A percentile compares a stretch with the other conserved stretches of the same genome.
phyloP scores from a whole-genome alignment of 495 filamentous ascomycete genomes.

The Hypoxylon cercidicola region DNA sequence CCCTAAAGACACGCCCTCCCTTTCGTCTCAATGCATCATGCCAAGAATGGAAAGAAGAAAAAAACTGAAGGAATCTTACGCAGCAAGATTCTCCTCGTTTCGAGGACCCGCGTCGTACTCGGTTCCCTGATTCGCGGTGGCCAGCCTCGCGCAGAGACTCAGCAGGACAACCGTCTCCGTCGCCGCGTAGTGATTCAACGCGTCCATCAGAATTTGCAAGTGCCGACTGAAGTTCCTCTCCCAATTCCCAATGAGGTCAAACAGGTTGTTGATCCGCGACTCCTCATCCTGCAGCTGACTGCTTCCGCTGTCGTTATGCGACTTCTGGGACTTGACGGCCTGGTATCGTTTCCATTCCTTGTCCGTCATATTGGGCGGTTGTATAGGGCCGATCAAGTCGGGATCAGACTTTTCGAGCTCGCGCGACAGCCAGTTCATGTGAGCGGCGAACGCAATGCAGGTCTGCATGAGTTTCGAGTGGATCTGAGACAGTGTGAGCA shows the following conservation, averaged over 20 bases:
- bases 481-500: constrained; percentile 67
- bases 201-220: constrained; percentile 90
- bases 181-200: constrained; percentile 94
- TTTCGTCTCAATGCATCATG: constrained; percentile 3
- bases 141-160: constrained; percentile 81
- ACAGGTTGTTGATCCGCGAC: constrained; percentile 76
- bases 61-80: constrained; percentile 14
- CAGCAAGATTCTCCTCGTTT: constrained; percentile 57
- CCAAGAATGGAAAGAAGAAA: neutral
- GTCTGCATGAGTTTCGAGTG: constrained; percentile 94
- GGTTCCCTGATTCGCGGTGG: constrained; percentile 76
- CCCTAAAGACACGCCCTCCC: constrained; percentile 12
- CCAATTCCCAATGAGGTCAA: constrained; percentile 85
- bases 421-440: constrained; percentile 80
- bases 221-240: constrained; percentile 92
- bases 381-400: constrained; percentile 67
- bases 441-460: constrained; percentile 90
- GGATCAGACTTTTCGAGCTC: constrained; percentile 82
- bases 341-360: constrained; percentile 64
- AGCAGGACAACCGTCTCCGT: constrained; percentile 96
- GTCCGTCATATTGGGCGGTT: constrained; percentile 62
- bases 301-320: constrained; percentile 34
- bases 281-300: constrained; percentile 62
- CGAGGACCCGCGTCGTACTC: constrained; percentile 62
- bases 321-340: constrained; percentile 48